phyloP scores from a whole-genome alignment of 2,329 filamentous ascomycete species.

The Remersonia thermophila region DNA sequence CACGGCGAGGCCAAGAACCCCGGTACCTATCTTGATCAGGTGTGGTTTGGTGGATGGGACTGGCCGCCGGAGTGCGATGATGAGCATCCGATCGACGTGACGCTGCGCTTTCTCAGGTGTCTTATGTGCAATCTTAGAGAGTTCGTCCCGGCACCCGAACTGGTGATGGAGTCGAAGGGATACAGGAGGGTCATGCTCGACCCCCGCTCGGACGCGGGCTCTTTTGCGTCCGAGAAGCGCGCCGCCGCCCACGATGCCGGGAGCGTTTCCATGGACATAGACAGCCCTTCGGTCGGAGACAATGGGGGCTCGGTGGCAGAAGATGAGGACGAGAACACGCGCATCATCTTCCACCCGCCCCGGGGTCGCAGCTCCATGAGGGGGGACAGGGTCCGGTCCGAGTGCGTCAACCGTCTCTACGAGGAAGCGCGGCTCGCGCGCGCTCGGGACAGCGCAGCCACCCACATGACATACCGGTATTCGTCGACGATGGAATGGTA shows the following conservation, averaged over 20 bases:
- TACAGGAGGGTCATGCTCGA: constrained; percentile 25
- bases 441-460: constrained; percentile 12
- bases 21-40: constrained; percentile 24
- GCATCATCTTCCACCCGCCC: constrained; percentile 37
- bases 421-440: constrained; percentile 22
- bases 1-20: constrained; percentile 21
- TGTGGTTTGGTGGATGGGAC: constrained; percentile 34
- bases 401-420: constrained; percentile 34
- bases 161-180: constrained; percentile 21
- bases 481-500: constrained; percentile 42
- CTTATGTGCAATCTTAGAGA: constrained; percentile 23
- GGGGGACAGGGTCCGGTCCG: constrained; percentile 13
- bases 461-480: constrained; percentile 29
- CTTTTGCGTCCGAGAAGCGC: not conserved
- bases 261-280: constrained; percentile 11
- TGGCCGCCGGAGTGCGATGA: constrained; percentile 11
- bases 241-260: constrained; percentile 9
- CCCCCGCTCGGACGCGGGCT: not conserved
- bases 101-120: constrained; percentile 26
- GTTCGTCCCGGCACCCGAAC: constrained; percentile 25
- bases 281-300: constrained; percentile 1
- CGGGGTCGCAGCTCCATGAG: constrained; percentile 14
- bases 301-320: constrained; percentile 5
- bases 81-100: constrained; percentile 29
- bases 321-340: constrained; percentile 16